A percentile compares a stretch with the other conserved stretches of the same genome.
These are phyloP conservation scores for Russula lepida DNA, from an alignment of 768 basidiomycete genomes.

Conservation along the genomic window DNA sequence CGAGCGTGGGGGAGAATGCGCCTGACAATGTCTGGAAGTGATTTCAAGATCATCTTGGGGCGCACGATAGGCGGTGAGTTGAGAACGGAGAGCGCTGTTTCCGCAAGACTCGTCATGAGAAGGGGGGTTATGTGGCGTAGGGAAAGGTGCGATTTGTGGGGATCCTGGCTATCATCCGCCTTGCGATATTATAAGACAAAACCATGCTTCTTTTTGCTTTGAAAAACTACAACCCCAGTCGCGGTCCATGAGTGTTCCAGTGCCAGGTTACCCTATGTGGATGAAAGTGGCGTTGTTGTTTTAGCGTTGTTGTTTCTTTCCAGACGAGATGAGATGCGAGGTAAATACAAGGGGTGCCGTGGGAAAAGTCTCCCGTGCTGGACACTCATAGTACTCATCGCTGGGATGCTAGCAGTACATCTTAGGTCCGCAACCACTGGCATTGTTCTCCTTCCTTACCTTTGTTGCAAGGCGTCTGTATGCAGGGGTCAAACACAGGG, in stretches of 20 bases:
- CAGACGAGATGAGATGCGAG: too few relatives aligned
- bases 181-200: not conserved
- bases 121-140: not conserved
- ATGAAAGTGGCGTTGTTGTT: conserved; percentile 1
- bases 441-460: too few relatives aligned
- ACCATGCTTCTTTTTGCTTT: conserved; percentile 8
- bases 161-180: not conserved
- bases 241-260: not conserved
- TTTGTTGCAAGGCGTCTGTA: too few relatives aligned
- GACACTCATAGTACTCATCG: too few relatives aligned
- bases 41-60: not conserved
- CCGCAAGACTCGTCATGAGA: conserved; percentile 1
- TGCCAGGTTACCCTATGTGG: conserved; percentile 5
- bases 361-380: not conserved
- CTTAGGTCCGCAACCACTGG: too few relatives aligned
- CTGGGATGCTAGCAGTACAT: too few relatives aligned
- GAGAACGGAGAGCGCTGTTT: conserved; percentile 9
- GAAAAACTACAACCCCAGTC: not conserved
- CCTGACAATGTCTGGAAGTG: conserved; percentile 12
- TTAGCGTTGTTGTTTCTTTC: too few relatives aligned
- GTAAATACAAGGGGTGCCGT: not conserved
- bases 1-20: conserved; percentile 12
- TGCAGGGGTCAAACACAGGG: too few relatives aligned
- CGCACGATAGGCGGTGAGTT: not conserved
- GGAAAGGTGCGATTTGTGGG: not conserved